Conservation (phyloP, 768 basidiomycete genomes). For the Pleurotus tuoliensis region DNA sequence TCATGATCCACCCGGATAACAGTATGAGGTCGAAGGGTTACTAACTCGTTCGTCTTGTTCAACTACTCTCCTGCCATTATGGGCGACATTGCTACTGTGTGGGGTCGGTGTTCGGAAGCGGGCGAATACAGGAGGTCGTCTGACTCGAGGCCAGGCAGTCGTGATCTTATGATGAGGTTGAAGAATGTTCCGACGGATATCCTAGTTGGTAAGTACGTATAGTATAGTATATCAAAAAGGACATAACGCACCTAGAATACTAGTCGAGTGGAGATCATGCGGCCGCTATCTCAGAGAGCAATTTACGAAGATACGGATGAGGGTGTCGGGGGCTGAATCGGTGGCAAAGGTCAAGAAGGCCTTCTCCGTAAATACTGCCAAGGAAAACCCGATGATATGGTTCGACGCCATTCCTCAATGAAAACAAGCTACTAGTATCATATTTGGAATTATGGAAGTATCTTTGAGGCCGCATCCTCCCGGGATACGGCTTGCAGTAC, state of each 20-base stretch:
- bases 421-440: too few relatives aligned
- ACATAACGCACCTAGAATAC: not conserved
- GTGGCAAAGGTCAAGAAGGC: too few relatives aligned
- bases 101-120: constrained; percentile 4
- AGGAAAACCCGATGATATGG: not conserved
- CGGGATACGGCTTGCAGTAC: not conserved
- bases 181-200: not conserved
- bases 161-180: not conserved
- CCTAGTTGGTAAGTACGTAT: not conserved
- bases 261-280: too few relatives aligned
- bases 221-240: not conserved
- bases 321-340: too few relatives aligned
- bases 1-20: constrained; percentile 6
- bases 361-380: not conserved
- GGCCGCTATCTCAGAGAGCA: too few relatives aligned
- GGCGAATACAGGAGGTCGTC: constrained; percentile 2
- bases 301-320: too few relatives aligned
- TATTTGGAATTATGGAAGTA: too few relatives aligned
- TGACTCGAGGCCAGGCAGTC: constrained; percentile 3
- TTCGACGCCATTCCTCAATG: too few relatives aligned
- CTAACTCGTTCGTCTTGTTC: not conserved
- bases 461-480: too few relatives aligned
- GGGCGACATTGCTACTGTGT: not conserved
- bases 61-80: not conserved
- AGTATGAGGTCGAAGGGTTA: not conserved